Evolutionary conservation across 176 grass and related monocot genomes (phyloP), one percentile per base, ranked within the genome.

Genomic region (Stipa capillata): DNA sequence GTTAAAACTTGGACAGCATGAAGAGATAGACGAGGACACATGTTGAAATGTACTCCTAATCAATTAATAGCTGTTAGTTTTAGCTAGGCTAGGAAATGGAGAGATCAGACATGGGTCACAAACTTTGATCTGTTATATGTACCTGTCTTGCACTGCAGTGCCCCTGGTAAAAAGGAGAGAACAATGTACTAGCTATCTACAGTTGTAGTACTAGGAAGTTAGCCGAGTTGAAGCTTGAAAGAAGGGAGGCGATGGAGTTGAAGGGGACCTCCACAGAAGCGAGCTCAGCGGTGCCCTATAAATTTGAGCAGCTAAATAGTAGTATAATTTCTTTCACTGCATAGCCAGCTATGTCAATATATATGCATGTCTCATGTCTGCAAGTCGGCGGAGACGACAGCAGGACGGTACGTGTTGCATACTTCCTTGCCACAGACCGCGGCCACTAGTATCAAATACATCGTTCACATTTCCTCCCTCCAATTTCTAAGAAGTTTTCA

Each of bases 201-300:
- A 73, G 36, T 18, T 14, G 33, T 20, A n/a, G 25, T 51, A 69
- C 40, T 58, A 81, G 32, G 28, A 56, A 77, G 31, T 7, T 37
- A 18, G 60, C 44, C 44, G 27, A 79, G 73, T 62, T 68, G 69
- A 64, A 79, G n/a, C n/a, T n/a, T 76, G 44, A 24, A 74, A 87
- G 81, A 76, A 77, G 51, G 56, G 56, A 81, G 55, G 39, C 29
- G 50, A 75, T 75, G 4, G 67, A 61, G 77, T 21, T 36, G 86
- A 94, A 83, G 85, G 67, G 44, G 78, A 90, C 74, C 79, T 81
- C 59, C 14, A 64, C 69, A 51, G 65, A 86, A 92, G 59, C n/a
- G n/a, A n/a, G n/a, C 16, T 86, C 67, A 41, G 85, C 84, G 89
- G 89, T 96, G 74, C 79, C 79, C 56, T 79, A 82, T 90, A 90